Percentiles rank a stretch among this genome's conserved stretches.
These are phyloP conservation scores for Stipa capillata DNA, from an alignment of 176 grass and related monocot genomes.

Conservation along the genomic window DNA sequence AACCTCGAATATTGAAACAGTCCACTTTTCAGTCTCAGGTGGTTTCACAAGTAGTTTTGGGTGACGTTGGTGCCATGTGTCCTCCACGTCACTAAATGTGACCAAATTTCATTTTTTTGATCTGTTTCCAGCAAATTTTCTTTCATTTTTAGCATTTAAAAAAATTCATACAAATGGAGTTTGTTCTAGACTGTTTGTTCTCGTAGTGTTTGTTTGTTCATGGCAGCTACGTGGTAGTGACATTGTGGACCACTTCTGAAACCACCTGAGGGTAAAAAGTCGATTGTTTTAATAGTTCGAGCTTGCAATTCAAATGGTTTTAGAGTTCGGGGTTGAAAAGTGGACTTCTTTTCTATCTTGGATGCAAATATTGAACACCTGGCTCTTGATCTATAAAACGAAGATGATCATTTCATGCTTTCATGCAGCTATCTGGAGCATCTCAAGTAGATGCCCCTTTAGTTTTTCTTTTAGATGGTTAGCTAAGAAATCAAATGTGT, in stretches of 20 bases:
- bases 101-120: background rate
- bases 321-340: background rate
- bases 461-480: background rate
- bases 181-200: too few relatives aligned
- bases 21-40: background rate
- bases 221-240: background rate
- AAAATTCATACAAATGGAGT: too few relatives aligned
- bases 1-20: background rate
- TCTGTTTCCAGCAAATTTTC: too few relatives aligned
- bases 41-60: background rate
- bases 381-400: background rate
- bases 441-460: background rate
- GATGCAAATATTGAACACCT: background rate
- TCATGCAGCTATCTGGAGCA: background rate
- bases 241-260: slow-evolving; percentile 31
- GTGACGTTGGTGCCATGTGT: background rate
- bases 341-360: background rate
- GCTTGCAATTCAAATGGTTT: background rate
- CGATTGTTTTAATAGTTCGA: background rate
- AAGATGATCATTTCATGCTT: slow-evolving; percentile 2
- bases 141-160: too few relatives aligned
- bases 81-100: background rate
- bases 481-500: background rate
- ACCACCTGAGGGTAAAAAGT: background rate
- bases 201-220: too few relatives aligned